Evolutionary conservation across 306 rosid genomes (phyloP), one percentile per base, ranked within the genome.

Genomic region (Macrotyloma uniflorum): DNA sequence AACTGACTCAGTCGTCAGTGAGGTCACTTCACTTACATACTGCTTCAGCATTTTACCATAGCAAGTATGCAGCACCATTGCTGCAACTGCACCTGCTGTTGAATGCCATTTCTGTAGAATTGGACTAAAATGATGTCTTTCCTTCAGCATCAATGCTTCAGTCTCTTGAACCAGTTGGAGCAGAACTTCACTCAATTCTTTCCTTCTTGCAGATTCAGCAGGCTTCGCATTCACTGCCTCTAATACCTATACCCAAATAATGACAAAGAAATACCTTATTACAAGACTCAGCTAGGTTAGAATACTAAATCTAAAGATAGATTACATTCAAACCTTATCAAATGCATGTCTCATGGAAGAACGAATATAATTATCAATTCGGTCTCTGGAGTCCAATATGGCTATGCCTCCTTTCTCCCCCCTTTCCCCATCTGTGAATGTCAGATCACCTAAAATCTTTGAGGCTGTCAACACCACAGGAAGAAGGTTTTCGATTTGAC

Each of bases 51-150:
- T 80, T 58, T 76, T 80, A 7, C 93, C 96, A 23, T 88, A 92
- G 84, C 97, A 91, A 51, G 61, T 83, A 69, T 95, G 98, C 20
- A 95, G 68, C 15, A 85, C 85, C 70, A 87, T 73, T 1, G 90
- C 97, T 8, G 98, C 98, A 64, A 90, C 86, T n/a, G 93, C 98
- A 11, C 86, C 87, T 3, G 97, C 84, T 11, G 87, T 89, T 62
- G 89, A 3, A 78, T 91, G 97, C 98, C 98, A 95, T 89, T 83
- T 92, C 80, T 74, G 89, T 2, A 95, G 82, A 20, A 87, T 68
- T 63, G 96, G 95, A 78, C 93, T 91, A 68, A 84, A 95, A 84
- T 81, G 81, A 14, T 92, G 93, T 68, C 91, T 88, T 87, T 92
- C 98, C 76, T 85, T 92, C 86, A 71, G 53, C 36, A 88, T 85